Evolutionary conservation across 169 alveolate species (phyloP).

Genomic region (Besnoitia besnoiti): DNA sequence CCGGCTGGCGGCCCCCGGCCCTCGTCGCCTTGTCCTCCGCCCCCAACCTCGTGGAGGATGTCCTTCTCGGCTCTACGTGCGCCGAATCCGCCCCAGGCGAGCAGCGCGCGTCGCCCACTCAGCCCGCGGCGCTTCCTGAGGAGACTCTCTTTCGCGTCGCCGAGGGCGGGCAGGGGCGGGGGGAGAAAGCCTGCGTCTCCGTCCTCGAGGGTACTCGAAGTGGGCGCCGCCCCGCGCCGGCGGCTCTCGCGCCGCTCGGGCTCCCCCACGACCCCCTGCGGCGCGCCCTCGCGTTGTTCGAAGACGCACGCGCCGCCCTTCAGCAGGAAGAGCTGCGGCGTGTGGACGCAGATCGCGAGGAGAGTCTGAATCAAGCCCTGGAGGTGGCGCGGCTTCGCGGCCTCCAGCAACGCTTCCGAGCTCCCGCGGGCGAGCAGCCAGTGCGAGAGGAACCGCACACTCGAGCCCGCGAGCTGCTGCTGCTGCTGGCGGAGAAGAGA

Average conservation of each 20-base stretch:
- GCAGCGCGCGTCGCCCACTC: no score
- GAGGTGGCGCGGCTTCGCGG: constrained; percentile 57
- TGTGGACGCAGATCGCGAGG: constrained; percentile 55
- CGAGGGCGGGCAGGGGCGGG: no score
- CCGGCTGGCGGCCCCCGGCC: constrained; percentile 10
- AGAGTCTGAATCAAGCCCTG: constrained; percentile 63
- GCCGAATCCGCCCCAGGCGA: no score
- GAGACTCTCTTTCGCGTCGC: no score
- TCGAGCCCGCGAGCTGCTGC: constrained; percentile 50
- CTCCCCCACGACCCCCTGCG: constrained; percentile 34
- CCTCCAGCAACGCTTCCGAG: constrained; percentile 40
- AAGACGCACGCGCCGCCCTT: not conserved
- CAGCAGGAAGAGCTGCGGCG: constrained; percentile 36
- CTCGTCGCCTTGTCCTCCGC: constrained; percentile 32
- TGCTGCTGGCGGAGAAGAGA: constrained; percentile 50
- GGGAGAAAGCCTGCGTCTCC: not conserved
- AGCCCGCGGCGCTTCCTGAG: no score
- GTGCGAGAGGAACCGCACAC: constrained; percentile 15
- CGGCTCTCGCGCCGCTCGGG: constrained; percentile 23
- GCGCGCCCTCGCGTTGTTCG: not conserved
- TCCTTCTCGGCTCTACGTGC: no score
- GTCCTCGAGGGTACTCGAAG: not conserved
- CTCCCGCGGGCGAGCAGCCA: constrained; percentile 39
- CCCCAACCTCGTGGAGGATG: not conserved
- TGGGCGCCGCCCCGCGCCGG: constrained; percentile 21